These are phyloP conservation scores for Syzygium oleosum DNA, from an alignment of 345 rosid species.

Conservation along the genomic window DNA sequence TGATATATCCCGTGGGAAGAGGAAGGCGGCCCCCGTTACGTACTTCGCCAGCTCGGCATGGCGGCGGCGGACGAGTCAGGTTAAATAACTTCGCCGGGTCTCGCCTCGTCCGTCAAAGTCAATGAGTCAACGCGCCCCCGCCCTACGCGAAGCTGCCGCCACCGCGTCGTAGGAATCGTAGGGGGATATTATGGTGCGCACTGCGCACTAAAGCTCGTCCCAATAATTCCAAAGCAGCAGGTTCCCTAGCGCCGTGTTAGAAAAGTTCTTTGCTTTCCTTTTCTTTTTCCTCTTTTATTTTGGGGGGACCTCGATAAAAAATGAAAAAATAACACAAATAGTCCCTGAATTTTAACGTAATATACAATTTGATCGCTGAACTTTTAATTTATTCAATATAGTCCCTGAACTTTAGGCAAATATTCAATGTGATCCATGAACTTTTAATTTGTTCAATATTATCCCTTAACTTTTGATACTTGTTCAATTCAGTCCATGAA, in stretches of 20 bases:
- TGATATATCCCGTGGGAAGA: not conserved
- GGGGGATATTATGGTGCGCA: not conserved
- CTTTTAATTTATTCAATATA: no score
- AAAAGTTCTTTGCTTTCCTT: not conserved
- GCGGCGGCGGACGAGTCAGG: not conserved
- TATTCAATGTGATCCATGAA: no score
- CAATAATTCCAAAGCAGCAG: not conserved
- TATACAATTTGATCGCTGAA: no score
- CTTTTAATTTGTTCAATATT: no score
- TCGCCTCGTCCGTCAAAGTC: not conserved
- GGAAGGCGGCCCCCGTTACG: not conserved
- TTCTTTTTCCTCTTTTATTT: not conserved
- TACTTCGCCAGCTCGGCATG: not conserved
- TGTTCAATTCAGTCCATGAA: no score
- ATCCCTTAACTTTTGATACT: no score
- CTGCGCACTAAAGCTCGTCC: not conserved
- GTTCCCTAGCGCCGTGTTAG: not conserved
- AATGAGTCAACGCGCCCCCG: not conserved
- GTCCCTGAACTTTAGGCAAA: no score
- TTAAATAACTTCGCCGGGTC: not conserved
- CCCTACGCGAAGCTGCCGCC: not conserved
- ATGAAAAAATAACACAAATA: no score
- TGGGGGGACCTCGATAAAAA: not conserved
- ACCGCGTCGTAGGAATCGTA: not conserved
- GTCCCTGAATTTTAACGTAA: no score